phyloP scores from a whole-genome alignment of 306 rosid species.

The Begonia loranthoides region DNA sequence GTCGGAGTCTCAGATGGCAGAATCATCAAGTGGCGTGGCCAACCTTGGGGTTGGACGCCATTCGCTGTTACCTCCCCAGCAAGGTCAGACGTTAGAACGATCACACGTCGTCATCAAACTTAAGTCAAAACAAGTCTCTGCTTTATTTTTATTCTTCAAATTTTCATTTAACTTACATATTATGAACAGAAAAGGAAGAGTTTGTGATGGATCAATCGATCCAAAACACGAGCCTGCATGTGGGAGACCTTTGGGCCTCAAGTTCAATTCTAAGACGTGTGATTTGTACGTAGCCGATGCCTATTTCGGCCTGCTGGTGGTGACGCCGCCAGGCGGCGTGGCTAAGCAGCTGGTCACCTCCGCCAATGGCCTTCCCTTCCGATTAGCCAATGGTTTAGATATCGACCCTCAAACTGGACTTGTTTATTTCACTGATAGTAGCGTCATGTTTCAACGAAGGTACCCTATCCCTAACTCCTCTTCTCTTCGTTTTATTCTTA shows the following conservation, averaged over 20 bases:
- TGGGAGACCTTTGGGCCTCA: conserved; percentile 53
- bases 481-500: not conserved
- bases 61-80: conserved; percentile 34
- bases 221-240: conserved; percentile 19
- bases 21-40: conserved; percentile 39
- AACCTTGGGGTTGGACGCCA: conserved; percentile 19
- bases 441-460: conserved; percentile 49
- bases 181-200: conserved; percentile 17
- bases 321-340: conserved; percentile 24
- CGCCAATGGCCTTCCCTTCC: conserved; percentile 25
- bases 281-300: conserved; percentile 41
- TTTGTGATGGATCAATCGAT: conserved; percentile 30
- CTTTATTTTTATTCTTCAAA: too few species aligned
- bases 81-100: conserved; percentile 13
- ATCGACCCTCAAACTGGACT: conserved; percentile 27
- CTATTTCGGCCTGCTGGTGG: conserved; percentile 34
- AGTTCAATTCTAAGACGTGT: conserved; percentile 15
- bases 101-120: too few species aligned
- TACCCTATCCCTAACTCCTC: not conserved
- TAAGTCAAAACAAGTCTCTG: too few species aligned
- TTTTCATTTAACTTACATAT: not conserved
- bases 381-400: conserved; percentile 41
- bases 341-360: conserved; percentile 29
- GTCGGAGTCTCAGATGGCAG: conserved; percentile 45
- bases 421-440: conserved; percentile 47